Evolutionary conservation across 495 filamentous ascomycete genomes (phyloP).

Genomic region (Penicillium bovifimosum): DNA sequence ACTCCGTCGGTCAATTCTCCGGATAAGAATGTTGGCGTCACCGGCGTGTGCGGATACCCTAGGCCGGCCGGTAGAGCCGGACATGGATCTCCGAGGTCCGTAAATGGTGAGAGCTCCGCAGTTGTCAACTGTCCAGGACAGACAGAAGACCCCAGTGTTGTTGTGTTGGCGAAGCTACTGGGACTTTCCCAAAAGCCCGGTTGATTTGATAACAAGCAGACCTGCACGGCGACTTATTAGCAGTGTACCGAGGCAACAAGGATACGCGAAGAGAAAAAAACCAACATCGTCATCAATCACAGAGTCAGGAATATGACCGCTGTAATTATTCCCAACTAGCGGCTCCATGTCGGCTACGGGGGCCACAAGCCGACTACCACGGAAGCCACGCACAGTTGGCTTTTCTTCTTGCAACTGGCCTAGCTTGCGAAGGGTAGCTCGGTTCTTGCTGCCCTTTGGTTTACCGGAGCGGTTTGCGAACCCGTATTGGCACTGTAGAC

Average conservation of each 20-base stretch:
- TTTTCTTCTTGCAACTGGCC: slow-evolving; percentile 38
- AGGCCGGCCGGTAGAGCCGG: slow-evolving; percentile 18
- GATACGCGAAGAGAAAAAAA: background rate
- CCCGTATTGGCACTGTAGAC: slow-evolving; percentile 41
- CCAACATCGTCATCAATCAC: slow-evolving; percentile 22
- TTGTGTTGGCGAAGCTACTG: slow-evolving; percentile 11
- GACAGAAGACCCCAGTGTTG: slow-evolving; percentile 16
- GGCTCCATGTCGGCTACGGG: slow-evolving; percentile 15
- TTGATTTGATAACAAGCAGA: slow-evolving; percentile 18
- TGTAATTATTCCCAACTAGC: slow-evolving; percentile 3
- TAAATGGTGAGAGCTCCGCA: slow-evolving; percentile 19
- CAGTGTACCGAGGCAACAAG: background rate
- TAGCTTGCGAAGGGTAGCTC: slow-evolving; percentile 39
- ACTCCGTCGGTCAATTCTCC: slow-evolving; percentile 28
- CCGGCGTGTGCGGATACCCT: slow-evolving; percentile 24
- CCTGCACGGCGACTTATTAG: slow-evolving; percentile 5
- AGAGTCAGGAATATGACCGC: slow-evolving; percentile 11
- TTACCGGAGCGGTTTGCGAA: slow-evolving; percentile 45
- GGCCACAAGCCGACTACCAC: slow-evolving; percentile 15
- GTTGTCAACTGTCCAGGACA: slow-evolving; percentile 16
- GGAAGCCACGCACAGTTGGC: slow-evolving; percentile 18
- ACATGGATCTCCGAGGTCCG: slow-evolving; percentile 17
- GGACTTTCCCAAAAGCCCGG: slow-evolving; percentile 24
- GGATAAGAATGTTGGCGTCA: slow-evolving; percentile 36
- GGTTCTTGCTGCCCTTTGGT: slow-evolving; percentile 45